Evolutionary conservation across 352 stramenopile species (phyloP).

Genomic region (Phytophthora kernoviae): DNA sequence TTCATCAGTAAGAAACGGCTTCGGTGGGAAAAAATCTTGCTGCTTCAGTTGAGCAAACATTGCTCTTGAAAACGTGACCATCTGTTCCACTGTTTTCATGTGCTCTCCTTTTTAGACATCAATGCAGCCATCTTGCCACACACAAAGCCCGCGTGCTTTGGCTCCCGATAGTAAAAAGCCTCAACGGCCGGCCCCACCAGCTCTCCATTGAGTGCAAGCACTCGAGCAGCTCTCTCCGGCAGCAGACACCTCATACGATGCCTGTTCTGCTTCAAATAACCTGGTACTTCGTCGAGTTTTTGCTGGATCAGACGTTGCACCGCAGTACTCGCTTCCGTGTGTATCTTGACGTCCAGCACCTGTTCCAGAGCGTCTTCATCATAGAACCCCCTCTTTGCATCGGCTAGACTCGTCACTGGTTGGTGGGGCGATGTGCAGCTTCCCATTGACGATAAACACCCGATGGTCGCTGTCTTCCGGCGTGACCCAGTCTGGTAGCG

Average conservation of each 20-base stretch:
- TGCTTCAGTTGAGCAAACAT: conserved; percentile 87
- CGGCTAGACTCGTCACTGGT: conserved; percentile 3
- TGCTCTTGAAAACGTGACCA: conserved; percentile 75
- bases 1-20: conserved; percentile 43
- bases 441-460: conserved; percentile 50
- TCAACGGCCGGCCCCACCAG: conserved; percentile 58
- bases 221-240: conserved; percentile 32
- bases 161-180: conserved; percentile 80
- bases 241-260: conserved; percentile 59
- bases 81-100: conserved; percentile 23
- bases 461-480: conserved; percentile 57
- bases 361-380: conserved; percentile 40
- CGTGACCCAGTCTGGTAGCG: conserved; percentile 66
- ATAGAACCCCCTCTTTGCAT: conserved; percentile 18
- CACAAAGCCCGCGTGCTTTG: conserved; percentile 44
- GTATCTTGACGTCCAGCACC: conserved; percentile 25
- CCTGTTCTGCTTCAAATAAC: conserved; percentile 51
- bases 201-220: conserved; percentile 34
- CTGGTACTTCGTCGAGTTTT: conserved; percentile 47
- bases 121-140: conserved; percentile 69
- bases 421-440: conserved; percentile 48
- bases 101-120: conserved; percentile 17
- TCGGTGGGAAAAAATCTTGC: conserved; percentile 72
- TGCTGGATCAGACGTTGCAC: conserved; percentile 48
- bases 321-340: conserved; percentile 33